Conservation (phyloP, 1,284 basidiomycete genomes). For the Lignosus rhinocerotis region DNA sequence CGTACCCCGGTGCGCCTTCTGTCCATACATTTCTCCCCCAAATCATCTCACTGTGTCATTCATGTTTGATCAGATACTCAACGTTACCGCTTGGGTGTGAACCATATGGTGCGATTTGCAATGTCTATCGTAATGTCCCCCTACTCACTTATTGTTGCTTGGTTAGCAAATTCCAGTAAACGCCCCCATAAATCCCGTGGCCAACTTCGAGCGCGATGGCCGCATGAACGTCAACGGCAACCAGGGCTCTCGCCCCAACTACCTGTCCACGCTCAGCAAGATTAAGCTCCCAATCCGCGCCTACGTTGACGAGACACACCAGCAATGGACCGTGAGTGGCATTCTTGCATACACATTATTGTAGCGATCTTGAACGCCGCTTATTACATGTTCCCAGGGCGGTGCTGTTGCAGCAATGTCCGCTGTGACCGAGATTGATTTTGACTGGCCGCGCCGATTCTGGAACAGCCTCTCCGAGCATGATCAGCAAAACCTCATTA, state of each 20-base stretch:
- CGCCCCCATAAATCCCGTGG: slow-evolving; percentile 30
- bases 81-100: slow-evolving; percentile 41
- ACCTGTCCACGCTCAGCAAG: slow-evolving; percentile 29
- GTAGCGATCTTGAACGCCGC: background rate
- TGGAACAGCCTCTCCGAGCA: slow-evolving; percentile 40
- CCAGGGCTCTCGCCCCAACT: slow-evolving; percentile 34
- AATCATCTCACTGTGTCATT: background rate
- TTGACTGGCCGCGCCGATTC: slow-evolving; percentile 44
- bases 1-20: slow-evolving; percentile 32
- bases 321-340: slow-evolving; percentile 35
- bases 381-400: slow-evolving; percentile 22
- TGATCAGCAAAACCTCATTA: slow-evolving; percentile 39
- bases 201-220: slow-evolving; percentile 43
- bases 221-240: slow-evolving; percentile 33
- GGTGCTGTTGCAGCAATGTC: slow-evolving; percentile 35
- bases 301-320: slow-evolving; percentile 37
- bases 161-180: slow-evolving; percentile 34
- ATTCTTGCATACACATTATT: background rate
- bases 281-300: slow-evolving; percentile 37
- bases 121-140: background rate
- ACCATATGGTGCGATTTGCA: slow-evolving; percentile 32
- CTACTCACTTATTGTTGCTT: background rate
- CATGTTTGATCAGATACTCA: slow-evolving; percentile 31
- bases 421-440: slow-evolving; percentile 41
- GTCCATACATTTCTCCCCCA: background rate